Evolutionary conservation across 2,329 filamentous ascomycete genomes (phyloP), one percentile per base, ranked within the genome.

Genomic region (Mycosphaerelloides madeirae): DNA sequence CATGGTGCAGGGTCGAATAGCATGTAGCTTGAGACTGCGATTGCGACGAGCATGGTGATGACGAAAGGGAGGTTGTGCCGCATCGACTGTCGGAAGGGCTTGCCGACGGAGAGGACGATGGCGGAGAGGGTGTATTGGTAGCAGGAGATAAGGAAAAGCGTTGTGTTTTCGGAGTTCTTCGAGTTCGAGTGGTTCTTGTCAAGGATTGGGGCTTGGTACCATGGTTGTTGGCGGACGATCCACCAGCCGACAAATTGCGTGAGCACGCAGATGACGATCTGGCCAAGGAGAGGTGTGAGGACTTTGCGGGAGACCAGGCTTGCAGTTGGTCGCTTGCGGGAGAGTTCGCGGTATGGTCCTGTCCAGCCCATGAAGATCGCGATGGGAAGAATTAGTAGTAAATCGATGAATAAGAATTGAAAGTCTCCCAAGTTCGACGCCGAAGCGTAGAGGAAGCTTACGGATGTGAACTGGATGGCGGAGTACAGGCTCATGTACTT

Each of bases 401-500:
- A 75, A 59, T 98, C 93, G 61, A 98, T 97, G 67, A 91, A 97
- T 3, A 98, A 76, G 65, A 96, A 98, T 74, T 97, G 93, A 63
- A 98, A 97, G 65, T 98, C 93, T 38, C 93, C 94, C 5, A 98
- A 74, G 63, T 98, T 98, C 7, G 87, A 95, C 9, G 86, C 94
- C 6, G 83, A 89, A 6, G 89, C 87, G 66, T 98, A 98, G 13
- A 98, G 77, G 64, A 98, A 96, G 75, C 86, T 95, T 61, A 98
- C 94, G 1, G 87, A 88, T 6, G 88, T 95, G 72, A 98, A 98
- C 66, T 98, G 93, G 54, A 98, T 98, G n/a, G 93, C 91, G 2
- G 90, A 97, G 72, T 98, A 98, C 54, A 98, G 70, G 58, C 87
- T 94, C 94, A 98, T 98, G 69, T 95, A 98, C 72, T 97, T 98